Evolutionary conservation across 129 eudicot genomes (phyloP), one percentile per base, ranked within the genome.

Genomic region (Centella asiatica): DNA sequence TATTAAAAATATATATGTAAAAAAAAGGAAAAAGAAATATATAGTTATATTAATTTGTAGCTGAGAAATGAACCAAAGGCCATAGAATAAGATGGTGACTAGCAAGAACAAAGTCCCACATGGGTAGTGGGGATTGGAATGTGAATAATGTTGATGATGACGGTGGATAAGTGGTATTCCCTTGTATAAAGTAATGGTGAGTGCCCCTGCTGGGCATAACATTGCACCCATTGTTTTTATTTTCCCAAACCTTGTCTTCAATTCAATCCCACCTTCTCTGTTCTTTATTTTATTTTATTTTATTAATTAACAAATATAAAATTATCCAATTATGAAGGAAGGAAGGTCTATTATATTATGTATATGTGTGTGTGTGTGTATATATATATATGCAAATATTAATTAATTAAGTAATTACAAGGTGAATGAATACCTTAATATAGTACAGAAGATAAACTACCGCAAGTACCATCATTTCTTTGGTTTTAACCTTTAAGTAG

Each of bases 31-130:
- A 48, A 12, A n/a, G 6, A 26, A 17, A 47, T 57, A 19, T 14
- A 17, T 26, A 52, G 4, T 29, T 12, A 23, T 6, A 18, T 27
- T 27, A 11, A 23, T 60, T 0, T 27, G 10, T 71, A 76, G 83
- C 87, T 81, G 87, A 5, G 57, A 47, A 23, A 78, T 69, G 70
- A 78, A 78, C 88, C 84, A 82, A 13, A 62, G 0, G 7, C 76
- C 84, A 58, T 82, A 82, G 33, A 74, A 65, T 19, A 82, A 26
- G 33, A 63, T 32, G 28, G 82, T 72, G 17, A 26, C 74, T 1
- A 69, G 42, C 42, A 82, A 50, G 34, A 72, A 53, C 23, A 72
- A 3, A 2, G 77, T 72, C 28, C 89, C 84, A 24, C 78, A 63
- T 6, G 66, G 37, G 68, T 47, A 53, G 6, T 75, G 18, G 26